These are phyloP conservation scores for Monilinia fructicola DNA, from an alignment of 2,329 filamentous ascomycete genomes.

Conservation along the genomic window DNA sequence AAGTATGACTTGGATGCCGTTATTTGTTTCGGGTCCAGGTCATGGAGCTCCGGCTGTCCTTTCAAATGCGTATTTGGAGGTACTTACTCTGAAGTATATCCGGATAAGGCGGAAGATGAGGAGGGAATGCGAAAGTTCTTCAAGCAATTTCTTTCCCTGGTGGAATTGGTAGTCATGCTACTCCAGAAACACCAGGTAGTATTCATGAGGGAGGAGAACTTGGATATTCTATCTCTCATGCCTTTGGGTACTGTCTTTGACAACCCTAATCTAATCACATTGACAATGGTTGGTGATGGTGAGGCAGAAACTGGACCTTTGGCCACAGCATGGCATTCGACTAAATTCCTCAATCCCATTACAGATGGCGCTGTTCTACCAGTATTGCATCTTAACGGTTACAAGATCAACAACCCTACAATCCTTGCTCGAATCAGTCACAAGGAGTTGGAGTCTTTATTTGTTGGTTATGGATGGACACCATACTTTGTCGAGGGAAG, in stretches of 20 bases:
- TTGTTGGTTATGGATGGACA: slow-evolving; percentile 74
- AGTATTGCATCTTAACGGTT: slow-evolving; percentile 76
- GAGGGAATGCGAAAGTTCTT: slow-evolving; percentile 74
- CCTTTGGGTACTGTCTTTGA: slow-evolving; percentile 78
- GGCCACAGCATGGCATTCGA: slow-evolving; percentile 79
- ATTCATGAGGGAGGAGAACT: slow-evolving; percentile 79
- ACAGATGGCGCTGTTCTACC: slow-evolving; percentile 76
- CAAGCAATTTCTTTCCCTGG: slow-evolving; percentile 83
- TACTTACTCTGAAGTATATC: slow-evolving; percentile 75
- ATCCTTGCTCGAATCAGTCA: slow-evolving; percentile 71
- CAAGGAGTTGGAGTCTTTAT: slow-evolving; percentile 67
- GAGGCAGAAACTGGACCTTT: slow-evolving; percentile 80
- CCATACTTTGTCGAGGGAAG: slow-evolving; percentile 79
- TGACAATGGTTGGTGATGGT: slow-evolving; percentile 78
- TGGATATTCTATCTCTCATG: slow-evolving; percentile 77
- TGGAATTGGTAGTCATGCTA: slow-evolving; percentile 75
- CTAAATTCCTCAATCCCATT: slow-evolving; percentile 78
- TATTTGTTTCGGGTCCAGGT: slow-evolving; percentile 75
- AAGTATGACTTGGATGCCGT: slow-evolving; percentile 71
- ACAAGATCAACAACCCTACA: slow-evolving; percentile 83
- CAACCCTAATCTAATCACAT: slow-evolving; percentile 68
- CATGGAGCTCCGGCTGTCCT: slow-evolving; percentile 76
- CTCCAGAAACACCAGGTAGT: slow-evolving; percentile 74
- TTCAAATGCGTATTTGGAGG: slow-evolving; percentile 75
- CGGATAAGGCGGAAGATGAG: slow-evolving; percentile 66